A percentile compares a stretch with the other conserved stretches of the same genome.
Conservation (phyloP, 1,284 basidiomycete genomes). For the Trametes sp. region DNA sequence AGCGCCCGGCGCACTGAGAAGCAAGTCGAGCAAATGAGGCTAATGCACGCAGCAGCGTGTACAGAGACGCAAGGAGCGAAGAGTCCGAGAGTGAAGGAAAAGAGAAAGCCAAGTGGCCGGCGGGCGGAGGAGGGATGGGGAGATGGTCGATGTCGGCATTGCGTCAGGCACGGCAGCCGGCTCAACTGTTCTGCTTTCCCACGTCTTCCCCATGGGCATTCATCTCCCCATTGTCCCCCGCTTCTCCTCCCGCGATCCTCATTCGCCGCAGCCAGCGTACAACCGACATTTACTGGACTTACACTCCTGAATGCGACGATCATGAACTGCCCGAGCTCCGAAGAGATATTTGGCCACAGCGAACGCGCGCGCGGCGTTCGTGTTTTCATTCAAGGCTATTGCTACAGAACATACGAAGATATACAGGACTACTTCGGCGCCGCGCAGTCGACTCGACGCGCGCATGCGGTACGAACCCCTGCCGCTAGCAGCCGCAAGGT, state of each 20-base stretch:
- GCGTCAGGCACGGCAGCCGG: conserved; percentile 21
- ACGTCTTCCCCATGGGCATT: conserved; percentile 15
- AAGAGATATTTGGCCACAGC: too few relatives aligned
- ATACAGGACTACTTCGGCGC: conserved; percentile 9
- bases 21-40: conserved; percentile 20
- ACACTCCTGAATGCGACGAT: background rate
- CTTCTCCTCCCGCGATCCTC: background rate
- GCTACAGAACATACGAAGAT: conserved; percentile 14
- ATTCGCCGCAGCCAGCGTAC: too few relatives aligned
- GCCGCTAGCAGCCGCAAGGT: background rate
- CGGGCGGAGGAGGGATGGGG: background rate
- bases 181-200: conserved; percentile 12
- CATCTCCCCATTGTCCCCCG: conserved; percentile 1
- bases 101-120: background rate
- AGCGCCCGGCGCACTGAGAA: conserved; percentile 25
- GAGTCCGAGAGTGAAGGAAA: conserved; percentile 8
- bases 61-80: conserved; percentile 9
- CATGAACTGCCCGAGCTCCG: conserved; percentile 1
- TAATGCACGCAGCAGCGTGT: conserved; percentile 17
- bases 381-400: conserved; percentile 20
- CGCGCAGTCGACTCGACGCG: conserved; percentile 6
- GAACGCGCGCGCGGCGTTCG: conserved; percentile 15
- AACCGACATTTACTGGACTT: background rate
- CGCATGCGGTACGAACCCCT: background rate
- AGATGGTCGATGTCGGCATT: conserved; percentile 16